Base-by-base conservation (phyloP, 1,284 basidiomycete genomes). In the Pseudozyma hubeiensis region DNA sequence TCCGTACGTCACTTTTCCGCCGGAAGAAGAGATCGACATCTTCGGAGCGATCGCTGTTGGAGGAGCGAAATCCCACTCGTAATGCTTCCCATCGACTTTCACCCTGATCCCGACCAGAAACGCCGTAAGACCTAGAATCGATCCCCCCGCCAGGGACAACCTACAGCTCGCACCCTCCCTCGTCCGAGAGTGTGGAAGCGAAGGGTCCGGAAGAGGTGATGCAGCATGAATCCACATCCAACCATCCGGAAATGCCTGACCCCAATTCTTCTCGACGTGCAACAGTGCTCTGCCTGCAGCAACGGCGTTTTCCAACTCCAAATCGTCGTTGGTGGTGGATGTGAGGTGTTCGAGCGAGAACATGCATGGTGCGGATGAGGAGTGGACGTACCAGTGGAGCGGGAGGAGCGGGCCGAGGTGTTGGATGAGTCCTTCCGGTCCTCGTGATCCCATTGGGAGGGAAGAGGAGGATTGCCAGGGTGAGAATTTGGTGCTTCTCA, bases 311-410 rank as follows among this genome's bases (percentile, higher is more conserved):
- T 56, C 47, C 19, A 62, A 11, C 17, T 61, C 49, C 6, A 48
- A 29, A 4, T 9, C 6, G 1, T 19, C 14, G 7, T 40, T 13
- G 2, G 24, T 19, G 19, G 24, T 24, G 6, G 17, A 30, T 7
- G 37, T 19, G 11, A 64, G 31, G 37, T 74, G 65, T 53, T 74
- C 61, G 35, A 74, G 39, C 1, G 53, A 54, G 39, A 69, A 74
- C n/a, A 46, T 56, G 1, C 62, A 54, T 0, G 71, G 71, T 1
- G 65, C 45, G 0, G 47, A 37, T 2, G 65, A 49, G 0, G 71
- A 53, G 19, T 74, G 71, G 7, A 74, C 71, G 35, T 74, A 74
- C 71, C 71, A 74, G 44, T 74, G 71, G 17, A 74, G 44, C 1
- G 71, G 71, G 0, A 74, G 40, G 1, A 60, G 3, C 4, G 45